phyloP scores from a whole-genome alignment of 495 filamentous ascomycete species.

The Aspergillus biplanus region DNA sequence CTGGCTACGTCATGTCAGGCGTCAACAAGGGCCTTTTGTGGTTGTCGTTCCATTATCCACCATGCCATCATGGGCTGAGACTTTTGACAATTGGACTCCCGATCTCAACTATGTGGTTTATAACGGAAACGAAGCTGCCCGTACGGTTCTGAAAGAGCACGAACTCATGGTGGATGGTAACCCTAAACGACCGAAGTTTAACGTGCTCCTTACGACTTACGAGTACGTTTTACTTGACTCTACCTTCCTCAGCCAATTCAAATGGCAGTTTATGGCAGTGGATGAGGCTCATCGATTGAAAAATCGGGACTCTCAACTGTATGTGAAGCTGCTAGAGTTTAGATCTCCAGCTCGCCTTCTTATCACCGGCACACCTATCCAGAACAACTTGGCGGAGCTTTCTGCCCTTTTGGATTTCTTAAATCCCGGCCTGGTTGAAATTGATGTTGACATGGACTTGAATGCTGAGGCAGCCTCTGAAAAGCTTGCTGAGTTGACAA shows the following conservation, averaged over 20 bases:
- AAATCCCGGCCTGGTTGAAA: conserved; percentile 82
- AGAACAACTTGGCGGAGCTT: conserved; percentile 93
- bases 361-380: conserved; percentile 96
- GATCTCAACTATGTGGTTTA: conserved; percentile 98
- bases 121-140: conserved; percentile 81
- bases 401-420: conserved; percentile 93
- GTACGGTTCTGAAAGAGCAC: conserved; percentile 80
- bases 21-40: conserved; percentile 91
- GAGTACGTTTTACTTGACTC: conserved; percentile 88
- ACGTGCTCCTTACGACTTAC: conserved; percentile 92
- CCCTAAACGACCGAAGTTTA: conserved; percentile 84
- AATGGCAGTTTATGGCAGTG: conserved; percentile 96
- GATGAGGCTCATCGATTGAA: conserved; percentile 98
- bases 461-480: conserved; percentile 67
- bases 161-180: conserved; percentile 87
- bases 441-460: conserved; percentile 88
- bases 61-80: conserved; percentile 97
- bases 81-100: conserved; percentile 94
- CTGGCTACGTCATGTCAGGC: conserved; percentile 91
- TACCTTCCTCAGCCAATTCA: conserved; percentile 78
- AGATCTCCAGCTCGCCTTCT: conserved; percentile 82
- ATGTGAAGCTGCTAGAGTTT: conserved; percentile 81
- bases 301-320: conserved; percentile 92
- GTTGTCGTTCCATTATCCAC: conserved; percentile 95
- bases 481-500: conserved; percentile 72